phyloP scores from a whole-genome alignment of 352 stramenopile genomes.

The Phytophthora rubi region DNA sequence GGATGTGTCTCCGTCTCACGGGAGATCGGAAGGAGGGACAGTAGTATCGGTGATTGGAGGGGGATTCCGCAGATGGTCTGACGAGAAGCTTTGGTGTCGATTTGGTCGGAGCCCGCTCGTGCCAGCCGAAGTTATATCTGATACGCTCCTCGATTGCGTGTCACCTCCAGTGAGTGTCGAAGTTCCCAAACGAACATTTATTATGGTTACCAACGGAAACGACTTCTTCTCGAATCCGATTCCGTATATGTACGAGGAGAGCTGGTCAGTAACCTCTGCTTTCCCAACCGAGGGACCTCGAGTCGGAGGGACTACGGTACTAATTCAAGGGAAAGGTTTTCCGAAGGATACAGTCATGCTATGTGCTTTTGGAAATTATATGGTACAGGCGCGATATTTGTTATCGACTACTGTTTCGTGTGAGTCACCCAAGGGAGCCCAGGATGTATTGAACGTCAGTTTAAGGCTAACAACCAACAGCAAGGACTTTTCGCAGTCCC shows the following conservation, averaged over 20 bases:
- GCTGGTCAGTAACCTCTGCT: constrained; percentile 40
- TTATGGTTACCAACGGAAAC: constrained; percentile 63
- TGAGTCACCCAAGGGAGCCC: constrained; percentile 13
- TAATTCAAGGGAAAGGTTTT: constrained; percentile 43
- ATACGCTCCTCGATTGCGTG: constrained; percentile 48
- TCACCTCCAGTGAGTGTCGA: constrained; percentile 35
- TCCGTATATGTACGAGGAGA: constrained; percentile 52
- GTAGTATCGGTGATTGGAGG: constrained; percentile 45
- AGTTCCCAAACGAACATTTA: constrained; percentile 38
- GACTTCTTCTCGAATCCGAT: constrained; percentile 71
- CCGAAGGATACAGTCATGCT: constrained; percentile 30
- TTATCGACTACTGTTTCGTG: constrained; percentile 40
- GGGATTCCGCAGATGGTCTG: constrained; percentile 42
- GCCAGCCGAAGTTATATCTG: constrained; percentile 38
- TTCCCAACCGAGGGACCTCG: constrained; percentile 37
- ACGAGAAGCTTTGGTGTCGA: constrained; percentile 49
- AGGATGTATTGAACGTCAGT: constrained; percentile 20
- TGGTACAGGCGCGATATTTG: constrained; percentile 27
- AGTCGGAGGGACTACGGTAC: constrained; percentile 43
- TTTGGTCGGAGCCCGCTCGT: constrained; percentile 57
- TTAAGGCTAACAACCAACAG: constrained; percentile 62
- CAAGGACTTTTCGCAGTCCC: constrained; percentile 51
- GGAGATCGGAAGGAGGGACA: constrained; percentile 49
- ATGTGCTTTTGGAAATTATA: constrained; percentile 46
- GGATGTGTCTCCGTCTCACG: constrained; percentile 38